A percentile compares a stretch with the other conserved stretches of the same genome.
Evolutionary conservation across 163 green algal genomes (phyloP).

Genomic region (Volvox carteri): DNA sequence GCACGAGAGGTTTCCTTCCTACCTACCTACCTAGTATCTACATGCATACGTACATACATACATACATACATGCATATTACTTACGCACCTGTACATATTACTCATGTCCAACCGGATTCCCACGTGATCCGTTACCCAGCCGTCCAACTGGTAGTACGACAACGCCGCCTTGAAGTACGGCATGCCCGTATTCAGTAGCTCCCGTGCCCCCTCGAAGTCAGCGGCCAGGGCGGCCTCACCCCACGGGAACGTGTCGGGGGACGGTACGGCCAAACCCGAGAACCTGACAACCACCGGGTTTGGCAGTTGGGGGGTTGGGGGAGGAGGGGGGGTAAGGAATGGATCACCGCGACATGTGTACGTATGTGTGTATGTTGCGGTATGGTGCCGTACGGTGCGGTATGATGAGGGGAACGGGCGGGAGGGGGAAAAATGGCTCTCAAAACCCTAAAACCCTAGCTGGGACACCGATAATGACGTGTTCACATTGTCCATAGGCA

Average conservation of each 20-base stretch:
- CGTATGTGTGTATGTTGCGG: too few species aligned
- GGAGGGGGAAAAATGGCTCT: too few species aligned
- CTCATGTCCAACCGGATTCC: constrained; percentile 73
- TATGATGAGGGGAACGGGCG: too few species aligned
- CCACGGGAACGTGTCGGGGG: constrained; percentile 58
- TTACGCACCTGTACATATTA: constrained; percentile 78
- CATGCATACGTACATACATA: neutral
- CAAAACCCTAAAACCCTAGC: too few species aligned
- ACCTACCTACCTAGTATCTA: too few species aligned
- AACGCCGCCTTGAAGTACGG: constrained; percentile 67
- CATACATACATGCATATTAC: neutral
- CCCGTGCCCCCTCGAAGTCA: constrained; percentile 50
- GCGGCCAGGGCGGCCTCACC: constrained; percentile 53
- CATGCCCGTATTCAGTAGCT: constrained; percentile 67
- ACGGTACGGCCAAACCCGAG: constrained; percentile 19
- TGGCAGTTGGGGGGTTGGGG: neutral
- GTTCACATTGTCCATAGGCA: too few species aligned
- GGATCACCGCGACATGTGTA: too few species aligned
- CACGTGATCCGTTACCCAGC: constrained; percentile 77
- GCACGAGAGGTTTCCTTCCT: too few species aligned
- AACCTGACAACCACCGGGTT: constrained; percentile 6
- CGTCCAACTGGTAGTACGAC: constrained; percentile 76
- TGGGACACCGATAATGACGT: too few species aligned
- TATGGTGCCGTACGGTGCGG: too few species aligned
- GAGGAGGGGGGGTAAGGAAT: neutral